phyloP scores from a whole-genome alignment of 495 filamentous ascomycete genomes.

The Xylaria venustula region DNA sequence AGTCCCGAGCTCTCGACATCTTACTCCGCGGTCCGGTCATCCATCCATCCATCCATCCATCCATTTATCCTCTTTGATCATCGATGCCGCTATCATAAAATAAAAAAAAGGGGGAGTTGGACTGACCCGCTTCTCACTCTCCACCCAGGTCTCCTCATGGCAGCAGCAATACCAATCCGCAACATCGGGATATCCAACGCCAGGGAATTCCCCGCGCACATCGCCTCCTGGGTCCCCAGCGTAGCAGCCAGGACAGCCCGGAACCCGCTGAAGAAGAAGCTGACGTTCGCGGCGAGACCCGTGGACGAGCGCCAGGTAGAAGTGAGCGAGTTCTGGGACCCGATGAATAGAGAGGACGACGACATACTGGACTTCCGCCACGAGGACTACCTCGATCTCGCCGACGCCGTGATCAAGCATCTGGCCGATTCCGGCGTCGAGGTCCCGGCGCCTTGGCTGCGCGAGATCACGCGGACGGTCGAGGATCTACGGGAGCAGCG shows the following conservation, averaged over 20 bases:
- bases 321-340: not conserved
- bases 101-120: too few species aligned
- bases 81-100: too few species aligned
- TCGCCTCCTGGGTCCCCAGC: too few species aligned
- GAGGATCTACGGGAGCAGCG: not conserved
- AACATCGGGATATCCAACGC: too few species aligned
- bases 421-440: not conserved
- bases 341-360: not conserved
- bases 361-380: not conserved
- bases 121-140: too few species aligned
- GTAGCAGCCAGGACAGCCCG: too few species aligned
- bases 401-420: not conserved
- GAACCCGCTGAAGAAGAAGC: too few species aligned
- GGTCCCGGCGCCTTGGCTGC: not conserved
- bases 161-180: not conserved
- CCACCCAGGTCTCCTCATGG: slow-evolving; percentile 1
- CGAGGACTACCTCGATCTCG: not conserved
- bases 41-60: too few species aligned
- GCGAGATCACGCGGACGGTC: not conserved
- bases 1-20: not conserved
- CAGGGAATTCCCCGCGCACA: not conserved
- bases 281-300: too few species aligned
- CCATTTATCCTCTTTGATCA: too few species aligned
- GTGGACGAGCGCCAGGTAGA: too few species aligned
- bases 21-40: too few species aligned